Evolutionary conservation across 1,284 basidiomycete species (phyloP).

Genomic region (Ustilago esculenta): DNA sequence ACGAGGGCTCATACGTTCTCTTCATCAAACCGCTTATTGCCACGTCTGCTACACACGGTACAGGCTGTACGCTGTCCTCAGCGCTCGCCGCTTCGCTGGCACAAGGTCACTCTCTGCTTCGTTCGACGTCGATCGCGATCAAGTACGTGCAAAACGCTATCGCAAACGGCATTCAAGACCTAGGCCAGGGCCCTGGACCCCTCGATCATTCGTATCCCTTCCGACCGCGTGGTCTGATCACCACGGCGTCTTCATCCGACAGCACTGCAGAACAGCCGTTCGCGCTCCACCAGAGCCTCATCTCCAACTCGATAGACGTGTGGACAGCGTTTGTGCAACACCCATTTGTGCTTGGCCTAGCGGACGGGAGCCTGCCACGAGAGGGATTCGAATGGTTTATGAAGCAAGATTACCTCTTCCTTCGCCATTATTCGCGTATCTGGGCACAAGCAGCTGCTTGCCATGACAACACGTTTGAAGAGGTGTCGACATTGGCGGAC

Average conservation of each 20-base stretch:
- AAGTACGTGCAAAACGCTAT: conserved; percentile 82
- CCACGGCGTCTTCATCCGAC: conserved; percentile 24
- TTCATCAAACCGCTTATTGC: conserved; percentile 53
- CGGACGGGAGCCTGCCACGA: conserved; percentile 75
- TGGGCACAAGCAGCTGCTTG: conserved; percentile 74
- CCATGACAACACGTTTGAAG: conserved; percentile 69
- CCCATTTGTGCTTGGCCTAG: conserved; percentile 81
- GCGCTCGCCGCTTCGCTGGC: conserved; percentile 79
- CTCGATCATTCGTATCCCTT: conserved; percentile 84
- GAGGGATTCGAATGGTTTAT: conserved; percentile 85
- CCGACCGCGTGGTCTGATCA: conserved; percentile 54
- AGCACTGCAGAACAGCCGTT: conserved; percentile 35
- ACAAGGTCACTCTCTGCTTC: conserved; percentile 72
- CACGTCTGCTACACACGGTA: conserved; percentile 76
- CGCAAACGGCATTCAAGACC: conserved; percentile 73
- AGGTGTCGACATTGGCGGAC: conserved; percentile 75
- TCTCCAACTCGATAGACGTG: conserved; percentile 48
- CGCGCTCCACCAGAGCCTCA: conserved; percentile 45
- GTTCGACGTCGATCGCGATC: conserved; percentile 75
- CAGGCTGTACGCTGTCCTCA: conserved; percentile 89
- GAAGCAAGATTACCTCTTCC: conserved; percentile 72
- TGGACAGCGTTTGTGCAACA: conserved; percentile 72
- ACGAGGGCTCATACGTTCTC: conserved; percentile 61
- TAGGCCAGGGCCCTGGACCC: conserved; percentile 84
- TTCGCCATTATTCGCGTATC: conserved; percentile 70